These are phyloP conservation scores for Aphanomyces cochlioides DNA, from an alignment of 352 stramenopile genomes.

Conservation along the genomic window DNA sequence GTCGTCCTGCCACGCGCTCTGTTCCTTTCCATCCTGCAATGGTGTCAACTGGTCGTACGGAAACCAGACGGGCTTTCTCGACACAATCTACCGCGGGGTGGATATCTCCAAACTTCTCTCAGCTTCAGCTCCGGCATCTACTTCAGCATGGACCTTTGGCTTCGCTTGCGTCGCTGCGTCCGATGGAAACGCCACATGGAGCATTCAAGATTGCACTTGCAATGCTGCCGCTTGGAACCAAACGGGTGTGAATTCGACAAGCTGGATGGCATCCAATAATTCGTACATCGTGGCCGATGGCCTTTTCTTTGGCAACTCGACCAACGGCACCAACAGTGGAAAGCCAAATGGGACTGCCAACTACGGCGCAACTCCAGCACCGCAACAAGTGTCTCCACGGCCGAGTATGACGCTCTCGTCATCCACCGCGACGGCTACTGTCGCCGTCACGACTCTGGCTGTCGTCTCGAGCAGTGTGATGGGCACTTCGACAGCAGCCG, in stretches of 20 bases:
- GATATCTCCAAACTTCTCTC: too few relatives aligned
- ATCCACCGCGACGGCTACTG: background rate
- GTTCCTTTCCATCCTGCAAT: constrained; percentile 64
- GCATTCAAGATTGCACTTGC: constrained; percentile 24
- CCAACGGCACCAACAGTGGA: background rate
- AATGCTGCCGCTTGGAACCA: background rate
- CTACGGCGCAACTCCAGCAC: background rate
- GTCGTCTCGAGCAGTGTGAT: background rate
- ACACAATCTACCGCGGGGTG: constrained; percentile 43
- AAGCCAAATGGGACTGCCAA: constrained; percentile 2
- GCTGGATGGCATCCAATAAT: background rate
- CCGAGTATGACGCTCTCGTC: background rate
- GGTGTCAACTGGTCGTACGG: constrained; percentile 71
- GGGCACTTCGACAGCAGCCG: background rate
- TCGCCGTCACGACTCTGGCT: background rate
- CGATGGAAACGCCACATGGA: constrained; percentile 49
- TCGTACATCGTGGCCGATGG: background rate
- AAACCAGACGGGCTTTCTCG: constrained; percentile 51
- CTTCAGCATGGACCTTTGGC: constrained; percentile 54
- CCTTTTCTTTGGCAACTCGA: constrained; percentile 16
- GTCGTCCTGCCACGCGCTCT: constrained; percentile 49
- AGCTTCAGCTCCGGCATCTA: too few relatives aligned
- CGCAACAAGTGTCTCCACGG: too few relatives aligned
- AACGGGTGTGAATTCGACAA: too few relatives aligned
- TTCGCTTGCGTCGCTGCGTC: constrained; percentile 38